Evolutionary conservation across 1,139 yeast species (phyloP), one percentile per base, ranked within the genome.

Genomic region (Spencermartinsiella ligniputridi): DNA sequence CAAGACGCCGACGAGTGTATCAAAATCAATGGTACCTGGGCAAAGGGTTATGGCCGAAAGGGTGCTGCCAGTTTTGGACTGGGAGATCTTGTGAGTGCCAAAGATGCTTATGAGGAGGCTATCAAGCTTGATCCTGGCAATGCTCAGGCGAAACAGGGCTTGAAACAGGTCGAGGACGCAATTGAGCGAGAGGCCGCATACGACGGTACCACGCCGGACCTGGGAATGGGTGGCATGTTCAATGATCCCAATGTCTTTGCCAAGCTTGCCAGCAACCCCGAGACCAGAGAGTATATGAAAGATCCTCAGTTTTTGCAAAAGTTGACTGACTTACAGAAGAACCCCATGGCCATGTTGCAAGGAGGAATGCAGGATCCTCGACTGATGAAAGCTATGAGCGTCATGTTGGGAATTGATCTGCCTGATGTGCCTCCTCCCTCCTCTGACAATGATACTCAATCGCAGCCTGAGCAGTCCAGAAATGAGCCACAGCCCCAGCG

Each of bases 51-150:
- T 72, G 84, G 82, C 60, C 83, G 99, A 68, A 84, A 86, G 41
- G 99, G 89, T 46, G 92, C 97, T 53, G 98, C 98, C 27, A 80
- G 83, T 46, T 84, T 75, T 58, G 98, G 98, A 13, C 72, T 85
- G 52, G 90, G 90, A 17, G 78, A 86, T 51, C 74, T 81, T 48
- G 88, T 64, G 21, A 61, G 62, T 30, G 74, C 75, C 19, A 78
- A 79, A 56, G 69, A 68, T 39, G 75, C 85, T 30, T 94, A 89
- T 66, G 74, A 81, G 53, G 82, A 84, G 64, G 96, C 97, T 3
- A 71, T 94, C 53, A 85, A 84, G 61, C 68, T 89, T 53, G 98
- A 94, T 56, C 75, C 95, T 19, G 49, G 70, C 48, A 94, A 92
- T 63, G 81, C 88, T 46, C 87, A 88, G 79, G 97, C 97, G 37